Evolutionary conservation across 805 yeast genomes (phyloP), one percentile per base, ranked within the genome.

Genomic region (Yarrowia hollandica): DNA sequence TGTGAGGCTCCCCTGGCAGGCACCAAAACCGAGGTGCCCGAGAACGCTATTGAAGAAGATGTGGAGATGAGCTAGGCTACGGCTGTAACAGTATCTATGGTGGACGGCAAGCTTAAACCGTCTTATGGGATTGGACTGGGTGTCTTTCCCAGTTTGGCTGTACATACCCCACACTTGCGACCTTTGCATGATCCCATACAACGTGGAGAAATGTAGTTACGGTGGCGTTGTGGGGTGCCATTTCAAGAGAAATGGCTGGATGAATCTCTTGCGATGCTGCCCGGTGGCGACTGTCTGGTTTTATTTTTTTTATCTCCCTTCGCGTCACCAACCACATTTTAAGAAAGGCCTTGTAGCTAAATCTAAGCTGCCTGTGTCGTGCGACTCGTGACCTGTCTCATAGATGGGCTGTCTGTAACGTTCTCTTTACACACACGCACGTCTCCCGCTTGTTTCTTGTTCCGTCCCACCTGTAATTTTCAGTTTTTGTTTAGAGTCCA

Each of bases 21-120:
- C 7, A 28, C 52, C 23, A 48, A 55, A 19, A 59, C 55, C 11
- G 57, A 44, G 21, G 60, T 48, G 12, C 58, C 58, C 15, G 60
- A 58, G 16, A 35, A 50, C 18, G 60, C 57, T 28, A 59, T 59
- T 28, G 61, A 54, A 9, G 60, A 52, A 25, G 60, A 52, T 9
- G 33, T 38, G 7, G 60, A 59, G 34, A 59, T 37, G 46, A 55
- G 55, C 25, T 48, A 22, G 7, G 16, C 15, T 7, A 50, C 33
- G 34, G 34, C 19, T 21, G n/a, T n/a, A n/a, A n/a, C n/a, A n/a
- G n/a, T n/a, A n/a, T n/a, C n/a, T n/a, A n/a, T n/a, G n/a, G n/a
- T n/a, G n/a, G n/a, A n/a, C n/a, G n/a, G n/a, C n/a, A n/a, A n/a
- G n/a, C n/a, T n/a, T n/a, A n/a, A n/a, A n/a, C n/a, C n/a, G n/a